Conservation (phyloP, 768 basidiomycete species). For the Podaxis pistillaris region DNA sequence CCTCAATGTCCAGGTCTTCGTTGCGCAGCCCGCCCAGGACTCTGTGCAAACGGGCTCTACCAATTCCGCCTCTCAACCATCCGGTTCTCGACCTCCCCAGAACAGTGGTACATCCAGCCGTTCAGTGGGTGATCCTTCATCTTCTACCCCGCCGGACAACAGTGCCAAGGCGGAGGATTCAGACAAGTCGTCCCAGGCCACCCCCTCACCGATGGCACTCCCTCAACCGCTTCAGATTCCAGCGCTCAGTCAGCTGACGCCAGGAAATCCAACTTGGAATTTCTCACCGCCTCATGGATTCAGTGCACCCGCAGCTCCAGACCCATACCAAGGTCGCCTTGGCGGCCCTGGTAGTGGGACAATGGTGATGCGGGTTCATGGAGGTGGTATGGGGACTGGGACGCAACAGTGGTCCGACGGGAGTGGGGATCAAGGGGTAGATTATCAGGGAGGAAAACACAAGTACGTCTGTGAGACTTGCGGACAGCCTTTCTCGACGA, state of each 20-base stretch:
- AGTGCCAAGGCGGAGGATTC: not conserved
- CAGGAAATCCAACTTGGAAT: not conserved
- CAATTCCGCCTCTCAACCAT: not conserved
- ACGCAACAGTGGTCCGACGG: not conserved
- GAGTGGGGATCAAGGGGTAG: not conserved
- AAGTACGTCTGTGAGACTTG: not conserved
- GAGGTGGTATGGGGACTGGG: not conserved
- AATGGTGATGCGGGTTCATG: not conserved
- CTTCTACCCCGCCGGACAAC: not conserved
- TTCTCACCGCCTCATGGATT: not conserved
- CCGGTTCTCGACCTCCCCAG: not conserved
- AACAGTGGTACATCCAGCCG: not conserved
- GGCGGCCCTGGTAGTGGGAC: not conserved
- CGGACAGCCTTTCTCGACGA: constrained; percentile 18
- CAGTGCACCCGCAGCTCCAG: not conserved
- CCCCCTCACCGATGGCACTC: not conserved
- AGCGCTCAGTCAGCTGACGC: not conserved
- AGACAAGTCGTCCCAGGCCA: not conserved
- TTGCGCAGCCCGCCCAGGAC: not conserved
- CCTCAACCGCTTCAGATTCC: not conserved
- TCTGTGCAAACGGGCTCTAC: not conserved
- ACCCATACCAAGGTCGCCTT: not conserved
- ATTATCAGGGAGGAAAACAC: not conserved
- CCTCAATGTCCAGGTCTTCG: not conserved
- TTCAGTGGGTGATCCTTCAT: not conserved